Base-by-base conservation (phyloP, 2,329 filamentous ascomycete genomes). In the Pseudogymnoascus sp. region DNA sequence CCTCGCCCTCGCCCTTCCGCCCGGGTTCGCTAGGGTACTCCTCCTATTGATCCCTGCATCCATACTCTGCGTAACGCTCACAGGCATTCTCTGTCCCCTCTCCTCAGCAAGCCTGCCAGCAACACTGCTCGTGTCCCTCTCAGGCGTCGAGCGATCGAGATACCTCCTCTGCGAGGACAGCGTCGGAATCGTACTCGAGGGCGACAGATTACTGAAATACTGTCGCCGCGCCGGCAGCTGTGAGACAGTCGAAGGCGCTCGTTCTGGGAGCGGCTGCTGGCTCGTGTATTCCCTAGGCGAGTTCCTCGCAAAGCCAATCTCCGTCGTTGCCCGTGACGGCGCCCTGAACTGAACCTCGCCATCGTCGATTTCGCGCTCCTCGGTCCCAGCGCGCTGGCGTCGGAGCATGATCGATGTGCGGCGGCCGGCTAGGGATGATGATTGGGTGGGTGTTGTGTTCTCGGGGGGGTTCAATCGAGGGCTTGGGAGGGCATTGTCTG, bases 241-340 rank as follows among this genome's bases (percentile, higher is more conserved):
- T 23, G 78, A 77, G 16, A 77, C 68, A 31, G 74, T 65, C 33
- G 72, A 69, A 10, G 68, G 61, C 33, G 75, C 77, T 8, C 68
- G 69, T 29, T 76, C 72, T 11, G 75, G 70, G 16, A 74, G 65
- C 12, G 73, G 70, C 38, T 74, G 69, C 35, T 79, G 73, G 21
- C 72, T 69, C 29, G 70, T 69, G 67, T 75, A 78, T 33, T 81
- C 78, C 45, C 78, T 76, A 3, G 72, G 69, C 16, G 71, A 61
- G 65, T 69, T 63, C 68, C 69, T 65, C 68, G 75, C 64, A 66
- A 73, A 69, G 66, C 78, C 61, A 80, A 77, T 64, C n/a, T 88
- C 85, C 0, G 83, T 86, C 37, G 77, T 74, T 3, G 83, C 83
- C 23, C 85, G 78, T 3, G 84, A 86, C 1, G 83, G 83, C 2